Percentiles rank a stretch among this genome's conserved stretches.
Evolutionary conservation across 2,329 filamentous ascomycete genomes (phyloP).

Genomic region (Grosmannia huntii): DNA sequence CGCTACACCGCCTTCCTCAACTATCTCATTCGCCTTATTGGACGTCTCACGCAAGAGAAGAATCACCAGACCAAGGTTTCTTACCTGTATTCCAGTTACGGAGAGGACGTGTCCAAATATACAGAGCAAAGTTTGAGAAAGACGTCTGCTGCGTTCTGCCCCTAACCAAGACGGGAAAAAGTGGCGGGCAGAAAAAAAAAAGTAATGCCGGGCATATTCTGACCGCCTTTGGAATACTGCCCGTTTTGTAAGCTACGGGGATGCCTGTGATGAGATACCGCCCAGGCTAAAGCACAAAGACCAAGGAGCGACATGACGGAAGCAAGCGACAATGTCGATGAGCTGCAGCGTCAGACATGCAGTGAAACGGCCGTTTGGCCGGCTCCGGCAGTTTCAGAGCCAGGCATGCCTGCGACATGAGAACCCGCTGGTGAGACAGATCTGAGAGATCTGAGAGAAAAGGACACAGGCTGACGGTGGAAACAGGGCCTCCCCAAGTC

Average conservation of each 20-base stretch:
- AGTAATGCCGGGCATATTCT: neutral
- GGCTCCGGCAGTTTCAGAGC: conserved; percentile 34
- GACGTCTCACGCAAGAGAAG: neutral
- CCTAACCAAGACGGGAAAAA: neutral
- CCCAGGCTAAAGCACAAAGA: neutral
- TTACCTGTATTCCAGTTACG: too few species aligned
- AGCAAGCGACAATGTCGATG: conserved; percentile 3
- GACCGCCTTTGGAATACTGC: conserved; percentile 5
- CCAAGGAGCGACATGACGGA: neutral
- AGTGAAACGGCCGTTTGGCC: conserved; percentile 7
- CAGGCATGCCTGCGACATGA: conserved; percentile 54
- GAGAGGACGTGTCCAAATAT: too few species aligned
- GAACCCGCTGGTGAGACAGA: conserved; percentile 55
- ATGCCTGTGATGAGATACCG: neutral
- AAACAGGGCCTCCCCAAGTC: conserved; percentile 73
- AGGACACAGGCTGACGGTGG: neutral
- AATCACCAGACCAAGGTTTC: too few species aligned
- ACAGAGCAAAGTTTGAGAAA: too few species aligned
- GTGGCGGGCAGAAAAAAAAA: neutral
- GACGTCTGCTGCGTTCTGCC: neutral
- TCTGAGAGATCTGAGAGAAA: neutral
- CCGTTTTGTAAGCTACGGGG: neutral
- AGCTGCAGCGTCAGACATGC: conserved; percentile 11
- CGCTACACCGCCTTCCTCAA: conserved; percentile 9
- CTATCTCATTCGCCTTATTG: too few species aligned